These are phyloP conservation scores for Naganishia sp. DNA, from an alignment of 1,284 basidiomycete species.

Conservation along the genomic window DNA sequence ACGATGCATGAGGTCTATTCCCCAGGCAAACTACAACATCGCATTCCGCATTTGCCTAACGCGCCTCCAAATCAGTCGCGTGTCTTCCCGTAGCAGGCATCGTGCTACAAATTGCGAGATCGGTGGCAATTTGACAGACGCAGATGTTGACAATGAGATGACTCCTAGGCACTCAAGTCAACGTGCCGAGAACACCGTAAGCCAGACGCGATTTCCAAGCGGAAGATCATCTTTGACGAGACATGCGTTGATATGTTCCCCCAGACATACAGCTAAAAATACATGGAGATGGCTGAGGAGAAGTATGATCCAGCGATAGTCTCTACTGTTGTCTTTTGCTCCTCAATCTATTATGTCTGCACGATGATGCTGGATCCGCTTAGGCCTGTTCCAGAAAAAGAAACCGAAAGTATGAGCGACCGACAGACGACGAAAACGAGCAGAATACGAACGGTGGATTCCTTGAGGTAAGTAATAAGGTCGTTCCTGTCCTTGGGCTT, in stretches of 20 bases:
- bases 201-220: no score
- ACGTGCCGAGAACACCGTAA: no score
- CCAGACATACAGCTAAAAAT: conserved; percentile 25
- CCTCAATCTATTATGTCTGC: conserved; percentile 7
- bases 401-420: background rate
- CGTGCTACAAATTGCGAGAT: no score
- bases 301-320: background rate
- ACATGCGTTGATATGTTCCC: conserved; percentile 12
- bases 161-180: no score
- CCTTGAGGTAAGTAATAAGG: conserved; percentile 58
- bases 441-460: conserved; percentile 7
- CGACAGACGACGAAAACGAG: background rate
- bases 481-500: conserved; percentile 95
- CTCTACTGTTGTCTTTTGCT: conserved; percentile 10
- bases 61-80: no score
- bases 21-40: no score
- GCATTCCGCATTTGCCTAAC: no score
- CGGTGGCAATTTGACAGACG: no score
- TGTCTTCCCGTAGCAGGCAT: no score
- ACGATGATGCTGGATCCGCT: conserved; percentile 13
- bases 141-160: no score
- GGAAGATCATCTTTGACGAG: background rate
- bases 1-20: no score
- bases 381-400: conserved; percentile 7
- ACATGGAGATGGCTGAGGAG: conserved; percentile 24